Evolutionary conservation across 2,329 filamentous ascomycete species (phyloP).

Genomic region (Pseudogymnoascus sp.): DNA sequence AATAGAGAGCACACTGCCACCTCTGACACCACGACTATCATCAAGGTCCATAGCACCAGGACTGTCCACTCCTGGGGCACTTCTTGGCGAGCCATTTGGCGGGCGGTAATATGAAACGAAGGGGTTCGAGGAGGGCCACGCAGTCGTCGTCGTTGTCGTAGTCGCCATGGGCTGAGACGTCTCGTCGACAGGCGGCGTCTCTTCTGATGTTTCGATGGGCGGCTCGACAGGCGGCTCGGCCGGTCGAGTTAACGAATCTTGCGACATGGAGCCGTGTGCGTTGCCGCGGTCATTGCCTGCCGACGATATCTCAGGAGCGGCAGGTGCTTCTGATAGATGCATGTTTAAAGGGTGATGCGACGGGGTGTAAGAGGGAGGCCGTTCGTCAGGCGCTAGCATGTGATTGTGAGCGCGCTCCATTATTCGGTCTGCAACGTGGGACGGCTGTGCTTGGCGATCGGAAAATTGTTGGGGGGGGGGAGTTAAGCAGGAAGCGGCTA

Average conservation of each 20-base stretch:
- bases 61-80: conserved; percentile 16
- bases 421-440: neutral
- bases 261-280: neutral
- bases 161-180: neutral
- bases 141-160: neutral
- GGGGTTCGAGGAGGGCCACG: neutral
- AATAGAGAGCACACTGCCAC: conserved; percentile 32
- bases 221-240: neutral
- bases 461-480: neutral
- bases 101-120: neutral
- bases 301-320: neutral
- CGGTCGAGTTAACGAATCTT: neutral
- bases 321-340: neutral
- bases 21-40: conserved; percentile 22
- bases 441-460: neutral
- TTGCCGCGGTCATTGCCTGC: conserved; percentile 1
- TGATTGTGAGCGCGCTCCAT: neutral
- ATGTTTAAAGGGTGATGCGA: neutral
- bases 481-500: neutral
- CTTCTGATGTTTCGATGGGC: neutral
- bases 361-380: neutral
- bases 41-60: conserved; percentile 26
- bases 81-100: neutral
- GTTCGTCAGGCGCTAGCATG: conserved; percentile 1
- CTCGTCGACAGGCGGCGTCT: neutral